Base-by-base conservation (phyloP, 2,329 filamentous ascomycete genomes). In the Dothistroma septosporum region DNA sequence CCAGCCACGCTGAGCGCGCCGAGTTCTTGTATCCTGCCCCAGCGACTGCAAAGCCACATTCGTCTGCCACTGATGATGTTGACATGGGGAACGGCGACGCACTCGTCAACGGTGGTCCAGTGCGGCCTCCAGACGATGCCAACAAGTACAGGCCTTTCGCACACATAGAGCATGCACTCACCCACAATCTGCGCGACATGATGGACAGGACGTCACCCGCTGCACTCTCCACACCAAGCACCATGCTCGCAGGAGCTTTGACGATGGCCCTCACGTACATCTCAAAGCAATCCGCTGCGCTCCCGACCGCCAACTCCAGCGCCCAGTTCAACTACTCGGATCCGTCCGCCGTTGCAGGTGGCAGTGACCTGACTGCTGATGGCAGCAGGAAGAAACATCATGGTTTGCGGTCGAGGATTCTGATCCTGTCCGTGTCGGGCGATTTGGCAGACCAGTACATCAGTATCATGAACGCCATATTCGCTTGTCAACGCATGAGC, bases 401-500 rank as follows among this genome's bases (percentile, higher is more conserved):
- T 67, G 80, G 83, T 19, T 80, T 94, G 21, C 87, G 90, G 67
- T 88, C 88, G 14, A 89, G 94, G 62, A 96, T 99, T 70, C 83
- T 99, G 58, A 87, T 97, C 64, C 75, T 99, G 57, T 96, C 90
- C 53, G 92, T 97, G 4, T 96, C 91, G 52, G 91, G 91, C 71
- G 90, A 93, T 69, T 85, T 96, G 0, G 87, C 92, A 5, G 89
- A 85, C 63, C 87, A 97, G 76, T 99, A 99, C 78, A 99, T 99
- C 59, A 89, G 93, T 0, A 94, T 96, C 68, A 99, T 99, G 94
- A 99, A 99, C 78, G 86, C 89, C 69, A 96, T 97, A 63, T 99
- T 99, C 76, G 94, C 94, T 2, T 94, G 93, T 61, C 90, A 96
- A 71, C 87, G 93, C 65, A 84, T 92, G 58, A 85, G 86, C 68